A percentile compares a stretch with the other conserved stretches of the same genome.
Conservation (phyloP, 768 basidiomycete species). For the Fistulinella prunicolor region DNA sequence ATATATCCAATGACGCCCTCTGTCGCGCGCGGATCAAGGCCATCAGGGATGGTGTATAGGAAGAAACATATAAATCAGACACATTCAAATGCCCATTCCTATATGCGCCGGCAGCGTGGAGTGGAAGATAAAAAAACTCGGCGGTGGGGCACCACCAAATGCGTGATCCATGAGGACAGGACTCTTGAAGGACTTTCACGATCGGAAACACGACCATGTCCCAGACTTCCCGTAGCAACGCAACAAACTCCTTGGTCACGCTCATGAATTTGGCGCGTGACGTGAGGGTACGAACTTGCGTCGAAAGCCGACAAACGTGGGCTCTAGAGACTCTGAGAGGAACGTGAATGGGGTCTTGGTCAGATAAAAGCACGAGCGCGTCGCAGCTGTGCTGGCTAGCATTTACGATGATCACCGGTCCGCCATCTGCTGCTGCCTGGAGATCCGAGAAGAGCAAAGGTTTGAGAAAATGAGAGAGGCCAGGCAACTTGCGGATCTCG, state of each 20-base stretch:
- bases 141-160: no score
- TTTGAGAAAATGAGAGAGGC: slow-evolving; percentile 29
- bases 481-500: slow-evolving; percentile 15
- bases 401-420: slow-evolving; percentile 36
- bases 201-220: slow-evolving; percentile 15
- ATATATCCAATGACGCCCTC: no score
- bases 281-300: background rate
- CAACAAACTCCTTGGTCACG: background rate
- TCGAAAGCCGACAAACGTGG: background rate
- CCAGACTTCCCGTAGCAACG: slow-evolving; percentile 20
- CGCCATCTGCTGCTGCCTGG: slow-evolving; percentile 16
- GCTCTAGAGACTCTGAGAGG: background rate
- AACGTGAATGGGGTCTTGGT: slow-evolving; percentile 2
- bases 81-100: background rate
- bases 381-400: slow-evolving; percentile 29
- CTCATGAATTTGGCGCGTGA: background rate
- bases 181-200: background rate
- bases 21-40: background rate
- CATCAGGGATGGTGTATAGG: slow-evolving; percentile 5
- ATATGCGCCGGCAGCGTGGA: no score
- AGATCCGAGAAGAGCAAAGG: slow-evolving; percentile 17
- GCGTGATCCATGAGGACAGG: background rate
- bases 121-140: no score
- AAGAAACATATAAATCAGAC: slow-evolving; percentile 1
- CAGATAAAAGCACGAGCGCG: slow-evolving; percentile 28